Conservation (phyloP, 495 filamentous ascomycete genomes). For the Xylaria telfairii region DNA sequence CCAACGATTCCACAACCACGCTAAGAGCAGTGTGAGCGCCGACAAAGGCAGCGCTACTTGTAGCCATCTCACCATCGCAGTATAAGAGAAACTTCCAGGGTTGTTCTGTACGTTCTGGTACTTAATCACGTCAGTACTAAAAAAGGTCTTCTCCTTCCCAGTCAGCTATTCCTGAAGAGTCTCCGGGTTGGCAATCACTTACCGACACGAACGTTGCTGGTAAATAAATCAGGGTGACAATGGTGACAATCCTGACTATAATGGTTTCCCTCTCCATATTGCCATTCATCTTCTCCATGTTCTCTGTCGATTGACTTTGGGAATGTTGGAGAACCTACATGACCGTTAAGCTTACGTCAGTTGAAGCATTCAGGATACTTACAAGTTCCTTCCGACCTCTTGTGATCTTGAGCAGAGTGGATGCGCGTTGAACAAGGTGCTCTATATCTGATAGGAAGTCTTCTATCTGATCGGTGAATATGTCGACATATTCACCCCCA, state of each 20-base stretch:
- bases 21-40: not conserved
- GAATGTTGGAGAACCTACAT: constrained; percentile 43
- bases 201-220: constrained; percentile 54
- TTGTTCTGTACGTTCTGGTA: constrained; percentile 40
- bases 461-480: constrained; percentile 43
- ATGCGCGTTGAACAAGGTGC: constrained; percentile 45
- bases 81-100: constrained; percentile 43
- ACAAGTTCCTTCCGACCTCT: constrained; percentile 47
- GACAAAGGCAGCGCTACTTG: constrained; percentile 52
- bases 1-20: constrained; percentile 3
- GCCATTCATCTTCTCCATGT: constrained; percentile 40
- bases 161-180: constrained; percentile 21
- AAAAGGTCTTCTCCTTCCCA: constrained; percentile 43
- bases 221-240: constrained; percentile 49
- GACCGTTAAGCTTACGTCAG: not conserved
- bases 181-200: constrained; percentile 16
- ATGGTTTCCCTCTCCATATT: constrained; percentile 48
- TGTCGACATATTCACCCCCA: not conserved
- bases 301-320: constrained; percentile 43
- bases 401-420: constrained; percentile 42
- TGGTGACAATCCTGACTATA: constrained; percentile 47
- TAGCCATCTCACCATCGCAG: constrained; percentile 50
- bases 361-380: constrained; percentile 18
- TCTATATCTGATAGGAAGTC: constrained; percentile 44
- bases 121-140: constrained; percentile 53